Evolutionary conservation across 2,329 filamentous ascomycete genomes (phyloP), one percentile per base, ranked within the genome.

Genomic region (Claviceps paspali): DNA sequence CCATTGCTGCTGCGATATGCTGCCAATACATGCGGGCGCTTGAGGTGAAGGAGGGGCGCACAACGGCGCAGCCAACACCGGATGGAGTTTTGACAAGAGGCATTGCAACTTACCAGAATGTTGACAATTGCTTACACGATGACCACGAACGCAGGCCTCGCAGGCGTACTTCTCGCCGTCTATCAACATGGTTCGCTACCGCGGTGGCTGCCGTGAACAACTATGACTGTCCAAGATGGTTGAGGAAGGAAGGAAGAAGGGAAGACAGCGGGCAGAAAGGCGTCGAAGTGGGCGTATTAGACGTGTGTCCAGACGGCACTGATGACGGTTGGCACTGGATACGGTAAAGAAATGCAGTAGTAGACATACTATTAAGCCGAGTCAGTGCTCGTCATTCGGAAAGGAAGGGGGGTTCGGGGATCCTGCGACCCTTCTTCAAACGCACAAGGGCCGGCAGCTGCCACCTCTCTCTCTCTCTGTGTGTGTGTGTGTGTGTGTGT

Each of bases 131-230:
- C 87, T 96, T 57, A 98, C 91, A 58, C 91, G 84, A 68, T 98
- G 91, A 56, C 91, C 91, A 63, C 91, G 82, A 59, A 98, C 86
- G 67, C 91, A 98, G 65, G 87, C 87, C 67, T 93, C 84, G 70
- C 88, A 96, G 63, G 88, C 88, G 68, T 76, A 96, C 70, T 96
- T 96, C 68, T 94, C 85, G 62, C 88, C 88, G 70, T 94, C 79
- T 60, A 87, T 82, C 59, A 87, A 70, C 82, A 87, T 87, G 43
- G 52, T 33, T 40, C 28, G 19, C 35, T 38, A 15, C 18, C 37
- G 15, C 21, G 18, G 29, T 22, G 19, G 29, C 10, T 26, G 29
- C 17, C 14, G 22, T 26, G 18, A 21, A 14, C 14, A 22, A 22
- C 4, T 33, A 8, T 33, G 31, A 18, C 19, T 19, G 21, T 28